Evolutionary conservation across 1,139 yeast species (phyloP).

Genomic region (Suhomyces bokatorum): DNA sequence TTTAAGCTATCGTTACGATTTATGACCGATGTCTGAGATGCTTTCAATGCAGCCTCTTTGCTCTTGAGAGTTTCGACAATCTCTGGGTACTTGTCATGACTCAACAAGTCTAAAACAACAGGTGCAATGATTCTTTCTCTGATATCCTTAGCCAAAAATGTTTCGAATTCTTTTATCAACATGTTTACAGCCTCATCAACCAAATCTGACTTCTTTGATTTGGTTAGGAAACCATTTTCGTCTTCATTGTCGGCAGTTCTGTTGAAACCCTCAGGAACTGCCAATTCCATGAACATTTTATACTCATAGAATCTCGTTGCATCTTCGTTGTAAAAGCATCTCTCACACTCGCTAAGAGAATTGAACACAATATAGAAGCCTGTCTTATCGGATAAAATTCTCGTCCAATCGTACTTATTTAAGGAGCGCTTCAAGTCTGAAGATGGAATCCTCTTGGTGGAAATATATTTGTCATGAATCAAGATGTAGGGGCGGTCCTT

Average conservation of each 20-base stretch:
- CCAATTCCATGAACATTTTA: conserved; percentile 57
- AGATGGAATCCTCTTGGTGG: conserved; percentile 51
- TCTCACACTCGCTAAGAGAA: conserved; percentile 59
- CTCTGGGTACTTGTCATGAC: conserved; percentile 60
- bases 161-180: conserved; percentile 63
- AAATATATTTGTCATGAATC: conserved; percentile 54
- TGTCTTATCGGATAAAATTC: conserved; percentile 58
- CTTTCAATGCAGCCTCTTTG: conserved; percentile 31
- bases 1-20: conserved; percentile 18
- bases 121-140: conserved; percentile 77
- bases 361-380: conserved; percentile 78
- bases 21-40: conserved; percentile 17
- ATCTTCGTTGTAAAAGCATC: conserved; percentile 68
- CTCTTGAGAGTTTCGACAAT: conserved; percentile 47
- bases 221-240: conserved; percentile 9
- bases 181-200: conserved; percentile 60
- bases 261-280: conserved; percentile 39
- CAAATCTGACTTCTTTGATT: conserved; percentile 25
- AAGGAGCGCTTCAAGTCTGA: conserved; percentile 56
- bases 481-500: conserved; percentile 57
- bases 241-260: conserved; percentile 9
- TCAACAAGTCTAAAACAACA: conserved; percentile 59
- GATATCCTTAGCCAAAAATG: conserved; percentile 67
- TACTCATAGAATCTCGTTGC: conserved; percentile 54
- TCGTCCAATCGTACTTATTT: conserved; percentile 61